A percentile compares a stretch with the other conserved stretches of the same genome.
phyloP scores from a whole-genome alignment of 257 asterid species.

The Echites panduratus region DNA sequence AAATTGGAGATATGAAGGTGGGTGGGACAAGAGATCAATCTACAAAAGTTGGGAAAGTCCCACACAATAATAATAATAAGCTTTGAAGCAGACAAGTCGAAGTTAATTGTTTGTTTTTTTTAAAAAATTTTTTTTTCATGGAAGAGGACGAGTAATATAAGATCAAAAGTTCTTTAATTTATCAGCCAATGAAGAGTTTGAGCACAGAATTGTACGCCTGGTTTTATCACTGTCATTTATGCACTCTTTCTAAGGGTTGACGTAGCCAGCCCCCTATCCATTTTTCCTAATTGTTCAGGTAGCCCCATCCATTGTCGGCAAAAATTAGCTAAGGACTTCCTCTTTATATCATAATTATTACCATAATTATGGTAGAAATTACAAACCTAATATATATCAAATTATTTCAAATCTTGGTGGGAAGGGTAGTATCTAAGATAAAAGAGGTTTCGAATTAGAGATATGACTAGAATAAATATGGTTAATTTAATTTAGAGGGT shows the following conservation, averaged over 20 bases:
- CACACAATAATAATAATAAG: neutral
- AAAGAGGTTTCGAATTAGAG: no score
- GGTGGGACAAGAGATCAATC: neutral
- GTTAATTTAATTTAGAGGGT: no score
- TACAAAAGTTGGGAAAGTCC: neutral
- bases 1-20: no score
- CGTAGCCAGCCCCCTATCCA: neutral
- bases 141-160: neutral
- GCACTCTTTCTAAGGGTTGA: neutral
- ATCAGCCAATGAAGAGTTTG: neutral
- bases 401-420: no score
- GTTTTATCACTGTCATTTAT: neutral
- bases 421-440: no score
- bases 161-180: neutral
- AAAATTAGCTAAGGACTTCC: no score
- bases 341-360: no score
- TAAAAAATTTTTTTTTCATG: neutral
- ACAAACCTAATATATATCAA: no score
- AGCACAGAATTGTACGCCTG: neutral
- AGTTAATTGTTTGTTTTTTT: no score
- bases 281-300: no score
- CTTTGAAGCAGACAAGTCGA: neutral
- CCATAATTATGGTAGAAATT: no score
- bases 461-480: no score
- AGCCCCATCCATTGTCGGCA: neutral